phyloP scores from a whole-genome alignment of 75 land plant species.

The Pinus albicaulis region DNA sequence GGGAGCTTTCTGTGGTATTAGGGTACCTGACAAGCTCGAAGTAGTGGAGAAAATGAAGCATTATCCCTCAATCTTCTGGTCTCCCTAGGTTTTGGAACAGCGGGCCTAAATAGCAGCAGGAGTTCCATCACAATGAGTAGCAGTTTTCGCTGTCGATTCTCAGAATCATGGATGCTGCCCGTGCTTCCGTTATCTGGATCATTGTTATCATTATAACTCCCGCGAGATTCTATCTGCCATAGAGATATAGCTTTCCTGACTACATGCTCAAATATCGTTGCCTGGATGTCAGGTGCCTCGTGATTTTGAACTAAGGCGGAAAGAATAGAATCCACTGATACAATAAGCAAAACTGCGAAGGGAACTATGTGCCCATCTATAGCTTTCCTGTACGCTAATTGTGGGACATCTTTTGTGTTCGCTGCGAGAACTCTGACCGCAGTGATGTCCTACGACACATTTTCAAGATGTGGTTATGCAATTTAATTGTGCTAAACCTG shows the following conservation, averaged over 20 bases:
- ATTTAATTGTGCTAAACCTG: neutral
- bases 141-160: slow-evolving; percentile 4
- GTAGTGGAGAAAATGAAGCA: slow-evolving; percentile 24
- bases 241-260: slow-evolving; percentile 13
- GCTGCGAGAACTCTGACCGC: neutral
- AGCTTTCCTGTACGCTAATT: slow-evolving; percentile 29
- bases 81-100: neutral
- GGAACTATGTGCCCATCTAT: slow-evolving; percentile 25
- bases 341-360: slow-evolving; percentile 38
- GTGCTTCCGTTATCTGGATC: neutral
- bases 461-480: neutral
- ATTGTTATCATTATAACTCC: neutral
- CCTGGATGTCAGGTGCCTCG: slow-evolving; percentile 8
- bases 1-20: neutral
- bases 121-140: slow-evolving; percentile 35
- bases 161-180: neutral
- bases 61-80: slow-evolving; percentile 8
- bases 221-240: slow-evolving; percentile 5
- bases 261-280: slow-evolving; percentile 29
- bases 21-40: slow-evolving; percentile 39
- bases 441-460: neutral
- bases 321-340: slow-evolving; percentile 12
- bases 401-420: slow-evolving; percentile 30
- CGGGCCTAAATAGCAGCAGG: slow-evolving; percentile 23
- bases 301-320: slow-evolving; percentile 8